Evolutionary conservation across 1,139 yeast genomes (phyloP), one percentile per base, ranked within the genome.

Genomic region (Meyerozyma smithsonii): DNA sequence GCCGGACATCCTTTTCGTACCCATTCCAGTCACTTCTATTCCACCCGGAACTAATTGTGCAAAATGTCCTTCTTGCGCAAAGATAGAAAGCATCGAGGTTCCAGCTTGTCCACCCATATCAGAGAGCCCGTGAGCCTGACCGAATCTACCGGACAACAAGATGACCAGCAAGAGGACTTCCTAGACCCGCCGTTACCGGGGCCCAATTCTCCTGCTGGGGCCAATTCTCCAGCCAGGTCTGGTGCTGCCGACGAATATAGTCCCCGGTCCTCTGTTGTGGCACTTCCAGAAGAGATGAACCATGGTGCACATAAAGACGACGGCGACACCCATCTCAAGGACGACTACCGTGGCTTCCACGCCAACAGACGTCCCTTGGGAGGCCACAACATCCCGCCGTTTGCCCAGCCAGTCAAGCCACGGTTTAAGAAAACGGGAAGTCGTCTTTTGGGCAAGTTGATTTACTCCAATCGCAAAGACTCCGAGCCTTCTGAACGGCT

Each of bases 351-450:
- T 40, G 82, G 82, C 2, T 72, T 77, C 55, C 81, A 76, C 49
- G 67, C 66, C 32, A 61, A 63, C 32, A 61, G 61, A 28, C 50
- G 59, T 20, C 59, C 62, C 23, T 64, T 61, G 25, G 52, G 50
- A 17, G 39, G 42, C 15, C 39, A 46, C 28, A 68, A 69, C 33
- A 55, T 72, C 1, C 81, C 82, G 1, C 80, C 81, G 1, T 61
- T 74, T 35, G 50, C 62, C 10, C 76, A 71, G 16, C 81, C 81
- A 2, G 68, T 75, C 14, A 74, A 69, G 46, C 80, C 81, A 0
- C 61, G 66, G 39, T 69, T 71, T 51, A 63, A 61, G 47, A 69
- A 68, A 48, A 70, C 71, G 54, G 66, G 69, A 37, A 57, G 63
- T 15, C 62, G 73, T 2, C 55, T 76, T 30, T 61, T 74, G 37